Percentiles rank a stretch among this genome's conserved stretches.
These are phyloP conservation scores for Brassica juncea DNA, from an alignment of 345 rosid genomes.

Conservation along the genomic window DNA sequence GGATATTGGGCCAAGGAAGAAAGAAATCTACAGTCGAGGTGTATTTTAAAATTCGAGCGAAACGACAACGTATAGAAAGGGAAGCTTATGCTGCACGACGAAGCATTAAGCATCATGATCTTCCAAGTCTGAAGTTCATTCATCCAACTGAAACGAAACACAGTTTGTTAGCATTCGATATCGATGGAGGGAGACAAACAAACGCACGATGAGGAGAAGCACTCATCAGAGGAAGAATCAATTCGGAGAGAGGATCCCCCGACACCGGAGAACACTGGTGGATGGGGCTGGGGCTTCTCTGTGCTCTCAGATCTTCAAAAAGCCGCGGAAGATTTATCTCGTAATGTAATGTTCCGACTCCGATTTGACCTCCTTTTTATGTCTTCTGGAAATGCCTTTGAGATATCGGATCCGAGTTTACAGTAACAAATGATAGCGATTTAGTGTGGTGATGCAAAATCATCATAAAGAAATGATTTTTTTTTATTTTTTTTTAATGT, in stretches of 20 bases:
- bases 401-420: constrained; percentile 20
- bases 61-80: neutral
- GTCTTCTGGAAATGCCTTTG: neutral
- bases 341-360: constrained; percentile 56
- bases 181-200: constrained; percentile 51
- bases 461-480: too few relatives aligned
- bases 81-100: constrained; percentile 30
- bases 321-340: constrained; percentile 92
- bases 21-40: too few relatives aligned
- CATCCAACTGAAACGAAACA: constrained; percentile 11
- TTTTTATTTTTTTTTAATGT: neutral
- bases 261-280: constrained; percentile 39
- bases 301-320: constrained; percentile 92
- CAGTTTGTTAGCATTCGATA: constrained; percentile 23
- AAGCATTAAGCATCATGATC: constrained; percentile 22
- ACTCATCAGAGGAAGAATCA: constrained; percentile 32
- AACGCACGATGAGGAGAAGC: constrained; percentile 27
- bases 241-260: constrained; percentile 32
- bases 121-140: constrained; percentile 16
- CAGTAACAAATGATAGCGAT: constrained; percentile 8
- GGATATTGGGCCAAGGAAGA: too few relatives aligned
- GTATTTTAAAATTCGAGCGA: neutral
- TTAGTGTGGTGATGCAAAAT: neutral
- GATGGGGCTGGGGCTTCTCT: constrained; percentile 94
- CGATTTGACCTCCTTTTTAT: neutral